A percentile compares a stretch with the other conserved stretches of the same genome.
Conservation (phyloP, 2,329 filamentous ascomycete species). For the Ilyonectria mors-panacis region DNA sequence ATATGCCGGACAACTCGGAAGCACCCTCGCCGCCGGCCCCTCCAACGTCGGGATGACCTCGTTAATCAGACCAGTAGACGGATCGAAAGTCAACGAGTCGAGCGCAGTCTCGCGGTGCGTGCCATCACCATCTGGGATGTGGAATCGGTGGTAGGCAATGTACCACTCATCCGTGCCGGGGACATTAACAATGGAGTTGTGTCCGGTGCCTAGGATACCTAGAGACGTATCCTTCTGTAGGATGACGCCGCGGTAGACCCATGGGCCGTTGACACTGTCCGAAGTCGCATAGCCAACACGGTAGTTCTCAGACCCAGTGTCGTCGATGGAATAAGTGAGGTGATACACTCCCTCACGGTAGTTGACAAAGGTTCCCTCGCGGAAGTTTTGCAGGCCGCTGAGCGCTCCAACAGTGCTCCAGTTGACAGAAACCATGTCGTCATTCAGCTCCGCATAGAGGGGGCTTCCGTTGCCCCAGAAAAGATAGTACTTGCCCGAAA, state of each 20-base stretch:
- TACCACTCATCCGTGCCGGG: slow-evolving; percentile 65
- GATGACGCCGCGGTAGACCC: slow-evolving; percentile 61
- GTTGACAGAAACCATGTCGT: slow-evolving; percentile 63
- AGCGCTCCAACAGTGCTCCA: slow-evolving; percentile 51
- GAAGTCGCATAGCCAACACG: slow-evolving; percentile 63
- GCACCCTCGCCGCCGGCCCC: slow-evolving; percentile 15
- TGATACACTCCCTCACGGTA: slow-evolving; percentile 63
- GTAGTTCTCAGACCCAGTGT: slow-evolving; percentile 63
- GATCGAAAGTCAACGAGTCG: slow-evolving; percentile 57
- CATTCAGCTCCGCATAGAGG: slow-evolving; percentile 58
- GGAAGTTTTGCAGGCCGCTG: slow-evolving; percentile 58
- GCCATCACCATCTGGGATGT: slow-evolving; percentile 61
- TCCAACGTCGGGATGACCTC: slow-evolving; percentile 50
- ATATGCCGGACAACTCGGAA: slow-evolving; percentile 18
- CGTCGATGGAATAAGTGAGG: slow-evolving; percentile 64
- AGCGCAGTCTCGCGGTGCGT: slow-evolving; percentile 61
- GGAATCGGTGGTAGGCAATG: slow-evolving; percentile 65
- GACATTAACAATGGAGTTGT: slow-evolving; percentile 62
- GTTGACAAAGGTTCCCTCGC: slow-evolving; percentile 58
- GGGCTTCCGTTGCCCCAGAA: slow-evolving; percentile 71
- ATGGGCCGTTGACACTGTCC: slow-evolving; percentile 56
- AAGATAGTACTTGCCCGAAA: slow-evolving; percentile 69
- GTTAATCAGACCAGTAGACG: slow-evolving; percentile 55
- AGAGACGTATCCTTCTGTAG: slow-evolving; percentile 58
- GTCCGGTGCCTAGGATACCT: slow-evolving; percentile 62